Percentiles rank a stretch among this genome's conserved stretches.
phyloP scores from a whole-genome alignment of 2,329 filamentous ascomycete species.

The Didymella lethalis region DNA sequence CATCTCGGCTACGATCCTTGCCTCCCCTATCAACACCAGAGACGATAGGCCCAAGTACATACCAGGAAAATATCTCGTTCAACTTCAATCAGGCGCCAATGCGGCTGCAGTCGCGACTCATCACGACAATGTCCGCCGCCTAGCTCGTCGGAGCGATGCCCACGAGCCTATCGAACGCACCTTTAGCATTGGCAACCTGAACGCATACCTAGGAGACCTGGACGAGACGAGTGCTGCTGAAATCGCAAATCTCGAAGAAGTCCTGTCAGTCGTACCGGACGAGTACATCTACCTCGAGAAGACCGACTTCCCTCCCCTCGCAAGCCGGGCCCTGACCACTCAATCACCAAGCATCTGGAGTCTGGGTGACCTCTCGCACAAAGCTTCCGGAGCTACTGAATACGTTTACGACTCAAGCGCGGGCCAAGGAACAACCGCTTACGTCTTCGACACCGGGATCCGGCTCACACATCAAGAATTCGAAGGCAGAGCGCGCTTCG shows the following conservation, averaged over 20 bases:
- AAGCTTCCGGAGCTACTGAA: not conserved
- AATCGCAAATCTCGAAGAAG: not conserved
- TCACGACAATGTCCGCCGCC: not conserved
- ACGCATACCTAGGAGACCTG: not conserved
- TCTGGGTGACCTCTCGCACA: not conserved
- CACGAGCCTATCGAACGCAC: not conserved
- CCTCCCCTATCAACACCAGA: not conserved
- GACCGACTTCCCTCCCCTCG: not conserved
- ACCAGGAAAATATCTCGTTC: not conserved
- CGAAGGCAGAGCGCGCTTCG: not conserved
- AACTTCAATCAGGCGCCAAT: not conserved
- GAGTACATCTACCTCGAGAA: not conserved
- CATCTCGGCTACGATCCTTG: not conserved
- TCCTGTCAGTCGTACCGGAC: not conserved
- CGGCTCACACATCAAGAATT: not conserved
- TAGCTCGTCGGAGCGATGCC: not conserved
- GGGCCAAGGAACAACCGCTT: not conserved
- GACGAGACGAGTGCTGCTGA: not conserved
- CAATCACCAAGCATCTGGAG: not conserved
- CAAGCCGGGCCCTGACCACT: not conserved
- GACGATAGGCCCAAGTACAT: not conserved
- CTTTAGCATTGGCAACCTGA: not conserved
- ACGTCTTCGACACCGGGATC: not conserved
- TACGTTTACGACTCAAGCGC: not conserved
- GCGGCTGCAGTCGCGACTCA: not conserved